These are phyloP conservation scores for Ophiostoma tasmaniense DNA, from an alignment of 2,329 filamentous ascomycete genomes.

Conservation along the genomic window DNA sequence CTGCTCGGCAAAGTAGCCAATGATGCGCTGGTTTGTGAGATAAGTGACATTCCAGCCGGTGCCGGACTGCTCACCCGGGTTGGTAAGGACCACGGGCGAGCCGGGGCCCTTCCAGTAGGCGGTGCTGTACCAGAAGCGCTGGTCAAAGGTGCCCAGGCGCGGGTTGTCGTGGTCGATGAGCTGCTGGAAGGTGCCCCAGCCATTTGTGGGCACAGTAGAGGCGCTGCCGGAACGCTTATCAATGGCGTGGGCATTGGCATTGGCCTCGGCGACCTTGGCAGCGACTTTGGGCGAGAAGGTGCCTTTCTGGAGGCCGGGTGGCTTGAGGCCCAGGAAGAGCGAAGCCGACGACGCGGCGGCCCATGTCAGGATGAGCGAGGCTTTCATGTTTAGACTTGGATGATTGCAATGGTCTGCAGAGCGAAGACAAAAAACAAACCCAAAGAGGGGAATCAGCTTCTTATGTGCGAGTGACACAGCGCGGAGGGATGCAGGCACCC, in stretches of 20 bases:
- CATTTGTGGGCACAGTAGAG: conserved; percentile 6
- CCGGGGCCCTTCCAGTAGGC: conserved; percentile 34
- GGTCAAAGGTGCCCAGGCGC: conserved; percentile 34
- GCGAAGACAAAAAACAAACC: background rate
- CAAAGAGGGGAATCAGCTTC: background rate
- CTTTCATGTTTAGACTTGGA: background rate
- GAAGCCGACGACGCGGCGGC: background rate
- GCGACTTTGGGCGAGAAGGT: conserved; percentile 9
- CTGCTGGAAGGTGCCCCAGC: conserved; percentile 31
- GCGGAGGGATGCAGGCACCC: background rate
- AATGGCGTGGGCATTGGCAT: conserved; percentile 1
- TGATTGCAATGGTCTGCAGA: background rate
- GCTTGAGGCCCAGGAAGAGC: background rate
- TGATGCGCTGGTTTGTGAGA: conserved; percentile 46
- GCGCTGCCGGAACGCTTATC: background rate
- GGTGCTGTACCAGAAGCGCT: conserved; percentile 35
- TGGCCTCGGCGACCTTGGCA: conserved; percentile 6
- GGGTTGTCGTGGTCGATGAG: conserved; percentile 35
- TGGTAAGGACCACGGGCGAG: conserved; percentile 33
- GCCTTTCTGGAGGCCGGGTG: conserved; percentile 9
- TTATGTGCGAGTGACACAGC: background rate
- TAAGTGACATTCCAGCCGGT: conserved; percentile 17
- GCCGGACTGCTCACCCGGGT: conserved; percentile 30
- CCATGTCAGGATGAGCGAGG: background rate
- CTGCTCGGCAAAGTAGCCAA: conserved; percentile 33